phyloP scores from a whole-genome alignment of 768 basidiomycete genomes.

The Phaeotremella fagi region DNA sequence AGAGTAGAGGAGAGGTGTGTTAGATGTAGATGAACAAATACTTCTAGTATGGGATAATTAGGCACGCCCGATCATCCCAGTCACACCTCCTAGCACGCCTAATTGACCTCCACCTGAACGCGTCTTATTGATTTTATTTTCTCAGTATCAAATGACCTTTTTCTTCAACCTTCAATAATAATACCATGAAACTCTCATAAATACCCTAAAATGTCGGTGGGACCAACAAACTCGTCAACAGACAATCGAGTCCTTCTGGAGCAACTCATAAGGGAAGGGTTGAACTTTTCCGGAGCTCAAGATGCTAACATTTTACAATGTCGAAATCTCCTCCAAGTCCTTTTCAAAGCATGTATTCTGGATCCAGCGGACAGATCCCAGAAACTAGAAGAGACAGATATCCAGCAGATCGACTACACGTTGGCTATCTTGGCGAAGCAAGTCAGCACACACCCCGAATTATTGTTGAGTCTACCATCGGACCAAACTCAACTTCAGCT shows the following conservation, averaged over 20 bases:
- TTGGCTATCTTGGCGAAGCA: slow-evolving; percentile 29
- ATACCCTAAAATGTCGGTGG: slow-evolving; percentile 4
- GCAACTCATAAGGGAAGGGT: slow-evolving; percentile 34
- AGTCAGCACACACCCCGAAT: slow-evolving; percentile 18
- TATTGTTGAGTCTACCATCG: slow-evolving; percentile 7
- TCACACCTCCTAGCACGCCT: too few species aligned
- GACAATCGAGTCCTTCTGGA: slow-evolving; percentile 22
- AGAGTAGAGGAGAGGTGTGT: background rate
- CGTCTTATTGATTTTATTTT: background rate
- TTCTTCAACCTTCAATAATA: too few species aligned
- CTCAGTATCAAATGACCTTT: too few species aligned
- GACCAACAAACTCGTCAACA: background rate
- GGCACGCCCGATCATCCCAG: too few species aligned
- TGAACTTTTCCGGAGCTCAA: slow-evolving; percentile 13
- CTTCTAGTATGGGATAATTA: too few species aligned
- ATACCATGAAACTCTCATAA: background rate
- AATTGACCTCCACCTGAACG: too few species aligned
- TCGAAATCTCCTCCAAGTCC: slow-evolving; percentile 29
- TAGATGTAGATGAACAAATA: too few species aligned
- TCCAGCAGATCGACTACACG: slow-evolving; percentile 22
- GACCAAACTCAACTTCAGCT: slow-evolving; percentile 1
- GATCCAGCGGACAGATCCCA: background rate
- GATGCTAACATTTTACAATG: slow-evolving; percentile 19
- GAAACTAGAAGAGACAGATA: background rate
- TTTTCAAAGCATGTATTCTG: slow-evolving; percentile 33